Evolutionary conservation across 495 filamentous ascomycete species (phyloP).

Genomic region (Penicillium ochrochloron): DNA sequence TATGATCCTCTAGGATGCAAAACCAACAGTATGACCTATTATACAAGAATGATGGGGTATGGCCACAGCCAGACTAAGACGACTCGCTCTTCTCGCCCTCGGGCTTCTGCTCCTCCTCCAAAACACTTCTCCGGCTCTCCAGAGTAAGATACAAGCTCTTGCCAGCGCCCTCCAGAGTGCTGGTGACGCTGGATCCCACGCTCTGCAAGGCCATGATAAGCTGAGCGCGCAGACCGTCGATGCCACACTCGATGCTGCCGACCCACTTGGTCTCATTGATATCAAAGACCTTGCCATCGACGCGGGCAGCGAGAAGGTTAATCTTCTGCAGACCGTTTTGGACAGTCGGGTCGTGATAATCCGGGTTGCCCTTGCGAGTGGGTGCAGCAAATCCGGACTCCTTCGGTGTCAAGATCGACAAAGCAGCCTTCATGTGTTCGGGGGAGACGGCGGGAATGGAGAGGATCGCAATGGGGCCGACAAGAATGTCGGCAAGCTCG

Average conservation of each 20-base stretch:
- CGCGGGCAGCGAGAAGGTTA: constrained; percentile 79
- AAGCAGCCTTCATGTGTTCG: constrained; percentile 74
- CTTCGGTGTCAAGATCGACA: constrained; percentile 75
- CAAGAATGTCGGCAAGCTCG: constrained; percentile 75
- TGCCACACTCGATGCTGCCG: constrained; percentile 77
- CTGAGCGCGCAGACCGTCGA: constrained; percentile 81
- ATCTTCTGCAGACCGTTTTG: constrained; percentile 86
- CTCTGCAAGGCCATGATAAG: constrained; percentile 77
- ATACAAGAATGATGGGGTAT: constrained; percentile 41
- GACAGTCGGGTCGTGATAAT: constrained; percentile 75
- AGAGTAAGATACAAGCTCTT: constrained; percentile 83
- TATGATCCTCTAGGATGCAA: constrained; percentile 24
- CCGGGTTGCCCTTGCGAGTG: constrained; percentile 71
- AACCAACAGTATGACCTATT: constrained; percentile 38
- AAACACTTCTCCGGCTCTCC: constrained; percentile 73
- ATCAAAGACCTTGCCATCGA: constrained; percentile 85
- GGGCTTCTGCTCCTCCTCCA: constrained; percentile 72
- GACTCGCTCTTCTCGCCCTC: constrained; percentile 46
- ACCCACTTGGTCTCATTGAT: constrained; percentile 79
- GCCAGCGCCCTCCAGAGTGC: constrained; percentile 71
- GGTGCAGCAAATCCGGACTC: constrained; percentile 76
- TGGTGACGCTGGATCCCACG: constrained; percentile 73
- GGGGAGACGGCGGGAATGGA: constrained; percentile 85
- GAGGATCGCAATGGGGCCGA: constrained; percentile 77
- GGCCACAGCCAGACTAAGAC: constrained; percentile 28